Conservation (phyloP, 2,329 filamentous ascomycete genomes). For the Venturiaceae sp. region DNA sequence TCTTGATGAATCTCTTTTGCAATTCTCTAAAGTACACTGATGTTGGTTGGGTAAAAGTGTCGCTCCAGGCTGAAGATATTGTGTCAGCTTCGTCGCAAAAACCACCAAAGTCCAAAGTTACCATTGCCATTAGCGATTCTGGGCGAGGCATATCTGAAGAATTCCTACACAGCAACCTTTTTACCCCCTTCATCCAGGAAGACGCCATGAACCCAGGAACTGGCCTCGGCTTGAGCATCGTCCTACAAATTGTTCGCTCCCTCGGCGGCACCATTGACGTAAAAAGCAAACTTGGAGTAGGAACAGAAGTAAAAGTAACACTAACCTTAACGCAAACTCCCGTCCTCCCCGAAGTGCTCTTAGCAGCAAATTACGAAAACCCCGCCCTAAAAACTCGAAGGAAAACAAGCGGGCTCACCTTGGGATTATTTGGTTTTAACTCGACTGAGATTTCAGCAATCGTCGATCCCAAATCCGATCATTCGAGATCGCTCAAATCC, state of each 20-base stretch:
- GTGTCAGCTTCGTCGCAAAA: neutral
- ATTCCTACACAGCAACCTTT: constrained; percentile 9
- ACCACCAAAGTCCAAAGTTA: constrained; percentile 3
- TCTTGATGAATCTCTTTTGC: constrained; percentile 54
- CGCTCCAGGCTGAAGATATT: neutral
- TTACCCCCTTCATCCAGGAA: constrained; percentile 11
- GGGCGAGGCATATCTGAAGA: constrained; percentile 11
- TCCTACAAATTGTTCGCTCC: constrained; percentile 8
- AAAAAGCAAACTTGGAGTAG: constrained; percentile 8
- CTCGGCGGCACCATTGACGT: constrained; percentile 10
- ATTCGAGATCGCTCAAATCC: neutral
- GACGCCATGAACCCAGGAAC: constrained; percentile 10
- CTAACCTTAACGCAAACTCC: constrained; percentile 3
- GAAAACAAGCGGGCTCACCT: neutral
- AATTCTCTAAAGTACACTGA: constrained; percentile 55
- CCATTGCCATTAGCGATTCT: constrained; percentile 7
- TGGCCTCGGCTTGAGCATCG: constrained; percentile 11
- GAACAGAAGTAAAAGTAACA: constrained; percentile 9
- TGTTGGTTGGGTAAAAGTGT: constrained; percentile 39
- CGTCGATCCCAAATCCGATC: neutral
- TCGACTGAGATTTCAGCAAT: neutral
- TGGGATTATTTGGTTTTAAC: neutral
- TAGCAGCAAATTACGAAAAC: neutral
- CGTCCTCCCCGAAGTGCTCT: neutral
- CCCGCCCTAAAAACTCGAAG: neutral